Conservation (phyloP, 768 basidiomycete species). For the Collybiopsis luxurians region DNA sequence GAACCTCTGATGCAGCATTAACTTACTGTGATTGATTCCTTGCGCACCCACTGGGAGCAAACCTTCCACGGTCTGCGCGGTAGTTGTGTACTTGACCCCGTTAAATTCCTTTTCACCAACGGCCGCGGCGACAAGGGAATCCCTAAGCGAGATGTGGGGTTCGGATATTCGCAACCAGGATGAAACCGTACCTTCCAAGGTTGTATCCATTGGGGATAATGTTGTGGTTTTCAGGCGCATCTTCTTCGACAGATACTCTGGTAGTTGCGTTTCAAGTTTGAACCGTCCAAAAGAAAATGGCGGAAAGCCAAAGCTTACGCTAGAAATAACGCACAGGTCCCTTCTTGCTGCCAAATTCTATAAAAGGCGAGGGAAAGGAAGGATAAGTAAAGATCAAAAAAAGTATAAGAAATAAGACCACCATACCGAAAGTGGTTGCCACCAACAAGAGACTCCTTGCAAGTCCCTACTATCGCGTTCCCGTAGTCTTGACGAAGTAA, state of each 20-base stretch:
- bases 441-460: constrained; percentile 64
- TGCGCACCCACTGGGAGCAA: constrained; percentile 37
- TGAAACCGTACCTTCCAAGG: constrained; percentile 28
- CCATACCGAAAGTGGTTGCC: constrained; percentile 64
- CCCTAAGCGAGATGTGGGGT: constrained; percentile 2
- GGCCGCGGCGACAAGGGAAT: constrained; percentile 36
- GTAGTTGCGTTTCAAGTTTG: too few relatives aligned
- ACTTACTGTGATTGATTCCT: constrained; percentile 53
- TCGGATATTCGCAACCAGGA: not conserved
- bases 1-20: too few relatives aligned
- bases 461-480: constrained; percentile 65
- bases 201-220: constrained; percentile 59
- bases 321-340: constrained; percentile 52
- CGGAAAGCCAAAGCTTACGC: constrained; percentile 42
- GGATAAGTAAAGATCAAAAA: too few relatives aligned
- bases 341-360: not conserved
- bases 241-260: constrained; percentile 13
- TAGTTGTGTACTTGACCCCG: constrained; percentile 37
- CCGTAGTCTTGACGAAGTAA: constrained; percentile 69
- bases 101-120: constrained; percentile 28
- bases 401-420: not conserved
- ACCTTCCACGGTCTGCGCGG: constrained; percentile 35
- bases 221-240: constrained; percentile 41
- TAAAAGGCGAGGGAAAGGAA: too few relatives aligned
- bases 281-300: constrained; percentile 11